A percentile compares a stretch with the other conserved stretches of the same genome.
Evolutionary conservation across 2,329 filamentous ascomycete species (phyloP).

Genomic region (Fusarium cicatricum): DNA sequence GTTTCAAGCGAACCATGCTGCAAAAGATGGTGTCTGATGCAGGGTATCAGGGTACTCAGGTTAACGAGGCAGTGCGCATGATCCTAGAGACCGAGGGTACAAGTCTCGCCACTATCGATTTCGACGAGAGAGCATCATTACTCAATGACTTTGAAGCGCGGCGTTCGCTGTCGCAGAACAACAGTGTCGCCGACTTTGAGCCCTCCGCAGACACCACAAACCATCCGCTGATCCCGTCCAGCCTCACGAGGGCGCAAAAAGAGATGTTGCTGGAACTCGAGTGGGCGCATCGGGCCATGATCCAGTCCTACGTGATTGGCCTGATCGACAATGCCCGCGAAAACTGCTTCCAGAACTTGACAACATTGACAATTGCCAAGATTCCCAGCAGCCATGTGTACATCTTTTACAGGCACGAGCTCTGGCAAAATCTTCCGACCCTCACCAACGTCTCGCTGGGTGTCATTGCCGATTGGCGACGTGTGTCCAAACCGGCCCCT

Average conservation of each 20-base stretch:
- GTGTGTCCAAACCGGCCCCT: conserved; percentile 60
- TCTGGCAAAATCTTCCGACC: conserved; percentile 67
- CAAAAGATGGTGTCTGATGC: conserved; percentile 50
- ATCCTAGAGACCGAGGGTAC: conserved; percentile 48
- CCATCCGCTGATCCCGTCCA: conserved; percentile 57
- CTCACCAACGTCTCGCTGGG: conserved; percentile 65
- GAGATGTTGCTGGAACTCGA: conserved; percentile 74
- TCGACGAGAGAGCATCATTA: conserved; percentile 44
- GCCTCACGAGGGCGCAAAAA: conserved; percentile 68
- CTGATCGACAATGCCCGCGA: conserved; percentile 65
- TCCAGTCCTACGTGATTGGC: conserved; percentile 72
- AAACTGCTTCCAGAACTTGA: conserved; percentile 60
- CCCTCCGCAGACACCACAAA: conserved; percentile 38
- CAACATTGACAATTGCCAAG: conserved; percentile 68
- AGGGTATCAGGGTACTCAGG: conserved; percentile 44
- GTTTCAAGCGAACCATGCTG: conserved; percentile 45
- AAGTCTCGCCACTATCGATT: conserved; percentile 42
- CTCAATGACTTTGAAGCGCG: conserved; percentile 26
- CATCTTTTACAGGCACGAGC: conserved; percentile 62
- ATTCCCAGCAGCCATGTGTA: conserved; percentile 69
- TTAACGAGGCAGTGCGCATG: conserved; percentile 46
- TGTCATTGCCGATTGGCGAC: conserved; percentile 73
- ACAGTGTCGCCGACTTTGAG: conserved; percentile 28
- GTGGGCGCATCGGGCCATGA: conserved; percentile 73
- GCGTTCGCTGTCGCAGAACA: conserved; percentile 5